These are phyloP conservation scores for Malus hybrid DNA, from an alignment of 331 rosid genomes.

Conservation along the genomic window DNA sequence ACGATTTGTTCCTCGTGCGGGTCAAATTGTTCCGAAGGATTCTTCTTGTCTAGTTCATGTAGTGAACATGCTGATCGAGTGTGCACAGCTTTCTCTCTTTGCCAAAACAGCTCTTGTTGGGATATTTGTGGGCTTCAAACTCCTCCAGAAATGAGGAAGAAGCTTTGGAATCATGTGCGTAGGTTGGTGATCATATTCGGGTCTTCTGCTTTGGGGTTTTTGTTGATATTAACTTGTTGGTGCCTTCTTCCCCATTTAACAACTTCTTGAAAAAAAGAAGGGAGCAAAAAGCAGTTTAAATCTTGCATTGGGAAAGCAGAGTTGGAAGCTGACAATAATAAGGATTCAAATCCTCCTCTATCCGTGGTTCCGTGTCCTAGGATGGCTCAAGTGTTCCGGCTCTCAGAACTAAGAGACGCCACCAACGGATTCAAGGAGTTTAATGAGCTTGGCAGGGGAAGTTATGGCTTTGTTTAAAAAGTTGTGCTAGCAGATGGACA, in stretches of 20 bases:
- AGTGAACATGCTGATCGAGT: slow-evolving; percentile 55
- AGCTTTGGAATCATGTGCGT: slow-evolving; percentile 45
- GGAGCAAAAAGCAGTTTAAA: slow-evolving; percentile 46
- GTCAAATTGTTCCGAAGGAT: slow-evolving; percentile 65
- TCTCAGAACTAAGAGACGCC: slow-evolving; percentile 83
- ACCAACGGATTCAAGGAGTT: slow-evolving; percentile 95
- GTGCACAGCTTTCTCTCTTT: slow-evolving; percentile 88
- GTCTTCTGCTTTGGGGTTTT: slow-evolving; percentile 39
- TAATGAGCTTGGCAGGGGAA: slow-evolving; percentile 89
- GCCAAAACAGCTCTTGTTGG: slow-evolving; percentile 84
- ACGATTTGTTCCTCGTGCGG: slow-evolving; percentile 87
- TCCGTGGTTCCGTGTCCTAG: slow-evolving; percentile 58
- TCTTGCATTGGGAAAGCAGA: slow-evolving; percentile 54
- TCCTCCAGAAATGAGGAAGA: slow-evolving; percentile 27
- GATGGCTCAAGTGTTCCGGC: slow-evolving; percentile 79
- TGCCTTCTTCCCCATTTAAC: slow-evolving; percentile 29
- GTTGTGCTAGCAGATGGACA: slow-evolving; percentile 67
- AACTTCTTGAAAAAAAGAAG: background rate
- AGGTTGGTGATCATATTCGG: slow-evolving; percentile 44
- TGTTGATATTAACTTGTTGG: slow-evolving; percentile 43
- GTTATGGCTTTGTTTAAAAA: slow-evolving; percentile 92
- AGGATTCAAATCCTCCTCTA: slow-evolving; percentile 29
- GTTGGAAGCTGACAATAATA: slow-evolving; percentile 39
- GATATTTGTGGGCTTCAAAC: slow-evolving; percentile 49
- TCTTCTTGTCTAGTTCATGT: slow-evolving; percentile 79